Evolutionary conservation across 352 stramenopile genomes (phyloP), one percentile per base, ranked within the genome.

Genomic region (Phytophthora rubi): DNA sequence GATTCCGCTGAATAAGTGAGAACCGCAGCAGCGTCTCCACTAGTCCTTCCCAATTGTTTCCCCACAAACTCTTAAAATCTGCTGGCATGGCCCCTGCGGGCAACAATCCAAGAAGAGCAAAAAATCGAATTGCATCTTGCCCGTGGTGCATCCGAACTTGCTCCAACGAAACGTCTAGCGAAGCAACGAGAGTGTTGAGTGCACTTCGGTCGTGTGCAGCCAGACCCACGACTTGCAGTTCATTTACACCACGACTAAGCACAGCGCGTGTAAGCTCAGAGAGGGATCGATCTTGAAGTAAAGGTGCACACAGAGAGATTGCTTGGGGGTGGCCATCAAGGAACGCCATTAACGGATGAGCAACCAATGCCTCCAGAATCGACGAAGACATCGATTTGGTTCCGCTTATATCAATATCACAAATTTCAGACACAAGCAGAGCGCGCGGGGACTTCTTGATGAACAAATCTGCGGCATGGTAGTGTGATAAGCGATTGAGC

Each of bases 61-160:
- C 87, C 82, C 86, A 92, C 4, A 94, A 59, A 33, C 83, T 92
- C 62, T 90, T 91, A 42, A 91, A 93, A 56, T 94, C 87, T 18
- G 84, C 83, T 6, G 83, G 81, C 81, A 92, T 92, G 0, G 83
- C 87, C 16, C 87, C 87, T 7, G 84, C 87, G 3, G 87, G 87
- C 23, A 94, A 74, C 6, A 92, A 65, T 0, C 87, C 87, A 6
- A 93, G 70, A 44, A 94, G 59, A 4, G 87, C 82, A 47, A 94
- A 93, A 70, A 94, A 94, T 6, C 85, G 77, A 35, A 91, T 86
- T 13, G 81, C 84, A 48, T 94, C 87, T 56, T 83, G 75, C 0
- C 82, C 82, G 23, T 92, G 83, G 45, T 91, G 81, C 64, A 83
- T 85, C 8, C 82, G 81, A 28, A 94, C 76, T 77, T 92, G 86